Percentiles rank a stretch among this genome's conserved stretches.
Evolutionary conservation across 306 rosid species (phyloP).

Genomic region (Vigna mungo): DNA sequence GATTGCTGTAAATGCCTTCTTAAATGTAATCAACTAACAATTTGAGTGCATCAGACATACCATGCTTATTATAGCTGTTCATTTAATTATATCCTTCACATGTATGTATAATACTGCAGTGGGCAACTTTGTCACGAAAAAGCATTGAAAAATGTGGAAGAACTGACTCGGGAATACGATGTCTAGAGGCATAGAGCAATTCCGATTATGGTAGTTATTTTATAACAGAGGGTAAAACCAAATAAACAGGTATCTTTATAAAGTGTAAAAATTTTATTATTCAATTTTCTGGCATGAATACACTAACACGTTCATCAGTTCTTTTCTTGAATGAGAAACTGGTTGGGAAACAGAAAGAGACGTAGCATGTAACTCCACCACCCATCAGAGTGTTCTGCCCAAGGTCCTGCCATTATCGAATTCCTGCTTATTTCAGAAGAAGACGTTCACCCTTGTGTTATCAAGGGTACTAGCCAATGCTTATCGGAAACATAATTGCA

Average conservation of each 20-base stretch:
- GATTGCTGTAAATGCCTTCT: background rate
- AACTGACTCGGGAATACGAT: background rate
- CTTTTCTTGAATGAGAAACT: background rate
- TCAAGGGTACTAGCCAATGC: background rate
- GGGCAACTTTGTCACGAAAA: background rate
- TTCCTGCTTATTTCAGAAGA: constrained; percentile 2
- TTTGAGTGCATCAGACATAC: background rate
- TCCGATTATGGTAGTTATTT: background rate
- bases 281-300: background rate
- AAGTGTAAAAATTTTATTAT: background rate
- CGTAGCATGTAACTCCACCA: constrained; percentile 31
- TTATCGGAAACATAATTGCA: constrained; percentile 47
- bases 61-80: background rate
- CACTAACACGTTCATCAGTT: background rate
- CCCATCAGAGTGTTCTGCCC: background rate
- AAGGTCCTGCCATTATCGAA: background rate
- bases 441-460: constrained; percentile 22
- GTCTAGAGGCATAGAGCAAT: background rate
- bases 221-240: background rate
- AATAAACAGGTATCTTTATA: background rate
- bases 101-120: background rate
- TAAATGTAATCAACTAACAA: background rate
- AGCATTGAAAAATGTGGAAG: background rate
- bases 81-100: background rate
- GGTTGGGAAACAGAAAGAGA: constrained; percentile 44